Base-by-base conservation (phyloP, 768 basidiomycete genomes). In the Boletus reticuloceps region DNA sequence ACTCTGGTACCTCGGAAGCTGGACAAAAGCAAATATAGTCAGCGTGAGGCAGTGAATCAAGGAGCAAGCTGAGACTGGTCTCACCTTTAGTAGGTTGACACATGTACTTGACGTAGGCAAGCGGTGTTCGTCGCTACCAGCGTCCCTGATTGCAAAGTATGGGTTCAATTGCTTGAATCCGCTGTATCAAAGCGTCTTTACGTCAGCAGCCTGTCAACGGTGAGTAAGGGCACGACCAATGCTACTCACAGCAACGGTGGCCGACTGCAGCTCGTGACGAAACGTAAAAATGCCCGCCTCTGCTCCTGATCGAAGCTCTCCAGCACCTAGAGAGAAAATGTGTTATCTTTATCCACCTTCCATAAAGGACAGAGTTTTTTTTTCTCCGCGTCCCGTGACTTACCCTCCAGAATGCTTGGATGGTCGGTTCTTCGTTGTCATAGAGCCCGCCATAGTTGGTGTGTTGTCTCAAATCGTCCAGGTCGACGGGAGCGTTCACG, bases 191-290 rank as follows among this genome's bases (percentile, higher is more conserved):
- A 36, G 34, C 11, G 1, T 29, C 10, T 5, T 2, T 34, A 5
- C n/a, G 32, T 55, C 39, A 56, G 37, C 36, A 32, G 47, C 3
- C 14, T 10, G 0, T 32, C 29, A 14, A 47, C 7, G 19, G 39
- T 34, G 13, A 36, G 34, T 36, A 6, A 17, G 14, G 4, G 19
- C 13, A 19, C 6, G 6, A 42, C n/a, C 11, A n/a, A 7, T 3
- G 19, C 20, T 29, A 75, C 88, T 61, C 61, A 91, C 86, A 95
- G 76, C 27, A 98, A 73, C 1, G 94, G 95, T 0, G 95, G 92
- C 16, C 93, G 80, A 63, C 90, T 88, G 63, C 93, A 94, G 59
- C 91, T 93, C 17, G 97, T 98, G 19, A 94, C 96, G 63, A 98
- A 99, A 14, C 91, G 81, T 54, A 99, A 71, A 53, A 98, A 75